Conservation (phyloP, 2,329 filamentous ascomycete genomes). For the Sclerotinia glacialis region DNA sequence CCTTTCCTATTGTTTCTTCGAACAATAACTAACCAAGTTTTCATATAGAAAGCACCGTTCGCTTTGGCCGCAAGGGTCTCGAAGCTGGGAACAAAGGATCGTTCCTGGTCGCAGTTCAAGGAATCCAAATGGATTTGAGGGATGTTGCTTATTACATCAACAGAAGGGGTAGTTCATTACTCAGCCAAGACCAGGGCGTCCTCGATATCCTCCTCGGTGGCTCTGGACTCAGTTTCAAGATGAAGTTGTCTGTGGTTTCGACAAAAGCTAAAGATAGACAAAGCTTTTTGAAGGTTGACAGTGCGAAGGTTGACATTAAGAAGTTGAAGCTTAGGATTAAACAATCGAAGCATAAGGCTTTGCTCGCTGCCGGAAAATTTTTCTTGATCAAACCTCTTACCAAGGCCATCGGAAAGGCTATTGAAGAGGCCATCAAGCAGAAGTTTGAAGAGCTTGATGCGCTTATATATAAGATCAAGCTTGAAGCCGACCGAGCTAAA, state of each 20-base stretch:
- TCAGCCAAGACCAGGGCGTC: conserved; percentile 81
- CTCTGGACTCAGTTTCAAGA: conserved; percentile 85
- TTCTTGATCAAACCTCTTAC: conserved; percentile 69
- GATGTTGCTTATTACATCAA: conserved; percentile 95
- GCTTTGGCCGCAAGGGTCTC: conserved; percentile 88
- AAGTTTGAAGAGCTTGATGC: conserved; percentile 73
- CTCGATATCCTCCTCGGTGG: conserved; percentile 86
- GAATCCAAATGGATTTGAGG: conserved; percentile 86
- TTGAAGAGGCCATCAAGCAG: conserved; percentile 81
- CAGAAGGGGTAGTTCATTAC: conserved; percentile 89
- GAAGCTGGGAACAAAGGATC: conserved; percentile 76
- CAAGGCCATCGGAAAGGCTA: conserved; percentile 83
- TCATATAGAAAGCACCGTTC: conserved; percentile 75
- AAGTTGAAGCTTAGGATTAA: conserved; percentile 84
- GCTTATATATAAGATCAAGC: conserved; percentile 72
- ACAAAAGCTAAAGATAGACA: conserved; percentile 56
- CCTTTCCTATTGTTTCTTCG: background rate
- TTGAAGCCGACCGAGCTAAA: conserved; percentile 73
- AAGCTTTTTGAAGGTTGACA: conserved; percentile 93
- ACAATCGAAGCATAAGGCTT: conserved; percentile 90
- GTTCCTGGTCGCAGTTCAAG: conserved; percentile 78
- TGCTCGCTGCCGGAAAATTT: conserved; percentile 85
- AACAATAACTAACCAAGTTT: conserved; percentile 12
- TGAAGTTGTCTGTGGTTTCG: conserved; percentile 63
- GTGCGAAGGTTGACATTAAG: conserved; percentile 78